Percentiles rank a stretch among this genome's conserved stretches.
phyloP scores from a whole-genome alignment of 1,284 basidiomycete genomes.

The Jaminaea rosea region DNA sequence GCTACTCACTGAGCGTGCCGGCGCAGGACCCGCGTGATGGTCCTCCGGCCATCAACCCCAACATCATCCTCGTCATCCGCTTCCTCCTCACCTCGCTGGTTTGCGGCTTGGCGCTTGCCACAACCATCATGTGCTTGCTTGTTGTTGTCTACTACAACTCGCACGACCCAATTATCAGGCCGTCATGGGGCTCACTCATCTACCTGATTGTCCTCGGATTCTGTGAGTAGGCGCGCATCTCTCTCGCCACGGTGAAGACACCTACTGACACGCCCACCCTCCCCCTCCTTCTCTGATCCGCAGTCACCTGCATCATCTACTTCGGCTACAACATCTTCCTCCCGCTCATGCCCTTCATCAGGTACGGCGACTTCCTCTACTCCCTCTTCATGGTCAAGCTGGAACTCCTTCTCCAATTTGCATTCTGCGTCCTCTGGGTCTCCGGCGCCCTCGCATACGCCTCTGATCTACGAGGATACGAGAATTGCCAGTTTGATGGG shows the following conservation, averaged over 20 bases:
- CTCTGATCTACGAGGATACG: constrained; percentile 42
- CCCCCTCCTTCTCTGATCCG: background rate
- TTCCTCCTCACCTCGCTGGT: constrained; percentile 40
- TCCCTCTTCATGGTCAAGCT: constrained; percentile 43
- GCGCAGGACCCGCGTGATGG: constrained; percentile 17
- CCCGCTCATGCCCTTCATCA: constrained; percentile 42
- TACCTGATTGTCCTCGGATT: constrained; percentile 47
- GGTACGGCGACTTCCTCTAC: constrained; percentile 43
- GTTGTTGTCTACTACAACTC: constrained; percentile 46
- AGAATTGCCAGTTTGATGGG: constrained; percentile 48
- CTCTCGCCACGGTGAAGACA: background rate
- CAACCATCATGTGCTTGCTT: constrained; percentile 38
- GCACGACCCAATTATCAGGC: constrained; percentile 45
- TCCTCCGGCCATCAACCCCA: constrained; percentile 34
- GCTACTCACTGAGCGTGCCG: constrained; percentile 29
- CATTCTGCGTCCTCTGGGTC: constrained; percentile 46
- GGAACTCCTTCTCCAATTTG: constrained; percentile 45
- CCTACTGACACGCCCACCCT: too few species aligned
- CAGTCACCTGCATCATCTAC: constrained; percentile 41
- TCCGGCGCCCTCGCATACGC: constrained; percentile 47
- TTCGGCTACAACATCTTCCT: constrained; percentile 47
- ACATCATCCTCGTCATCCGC: constrained; percentile 34
- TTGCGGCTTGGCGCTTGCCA: constrained; percentile 34
- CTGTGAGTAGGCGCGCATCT: constrained; percentile 9
- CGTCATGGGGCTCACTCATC: constrained; percentile 48